Conservation (phyloP, 257 asterid genomes). For the Mentha longifolia region DNA sequence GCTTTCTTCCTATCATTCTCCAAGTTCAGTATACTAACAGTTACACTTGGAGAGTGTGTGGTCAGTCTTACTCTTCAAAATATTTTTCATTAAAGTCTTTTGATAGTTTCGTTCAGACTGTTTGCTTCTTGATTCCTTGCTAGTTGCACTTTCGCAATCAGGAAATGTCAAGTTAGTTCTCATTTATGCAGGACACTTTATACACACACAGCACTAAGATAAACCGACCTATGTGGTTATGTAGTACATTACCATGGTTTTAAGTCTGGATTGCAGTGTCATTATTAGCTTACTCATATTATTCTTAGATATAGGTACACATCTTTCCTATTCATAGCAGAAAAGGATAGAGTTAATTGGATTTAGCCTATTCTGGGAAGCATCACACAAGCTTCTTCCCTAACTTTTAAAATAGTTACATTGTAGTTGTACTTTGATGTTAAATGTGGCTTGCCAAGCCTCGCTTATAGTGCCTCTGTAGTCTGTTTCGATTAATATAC, state of each 20-base stretch:
- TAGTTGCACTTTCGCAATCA: slow-evolving; percentile 5
- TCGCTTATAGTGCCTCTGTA: not conserved
- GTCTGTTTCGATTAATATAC: not conserved
- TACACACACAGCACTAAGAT: not conserved
- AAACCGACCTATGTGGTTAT: slow-evolving; percentile 8
- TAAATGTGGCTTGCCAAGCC: slow-evolving; percentile 3
- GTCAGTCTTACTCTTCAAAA: not conserved
- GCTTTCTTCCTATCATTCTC: not conserved
- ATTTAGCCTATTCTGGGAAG: slow-evolving; percentile 6
- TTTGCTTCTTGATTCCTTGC: slow-evolving; percentile 6
- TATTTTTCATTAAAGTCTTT: not conserved
- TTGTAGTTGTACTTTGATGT: slow-evolving; percentile 2
- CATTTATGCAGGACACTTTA: slow-evolving; percentile 5
- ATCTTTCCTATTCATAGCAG: not conserved
- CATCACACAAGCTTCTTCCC: not conserved
- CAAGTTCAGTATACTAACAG: slow-evolving; percentile 5
- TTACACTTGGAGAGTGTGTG: slow-evolving; percentile 2
- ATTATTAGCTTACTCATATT: not conserved
- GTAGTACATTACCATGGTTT: slow-evolving; percentile 4
- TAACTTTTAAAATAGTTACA: slow-evolving; percentile 13
- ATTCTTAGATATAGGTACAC: slow-evolving; percentile 1
- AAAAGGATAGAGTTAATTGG: not conserved
- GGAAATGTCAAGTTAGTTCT: slow-evolving; percentile 9
- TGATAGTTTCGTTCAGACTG: not conserved
- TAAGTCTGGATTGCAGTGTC: not conserved